Conservation (phyloP, 2,329 filamentous ascomycete genomes). For the Cercospora sesami region DNA sequence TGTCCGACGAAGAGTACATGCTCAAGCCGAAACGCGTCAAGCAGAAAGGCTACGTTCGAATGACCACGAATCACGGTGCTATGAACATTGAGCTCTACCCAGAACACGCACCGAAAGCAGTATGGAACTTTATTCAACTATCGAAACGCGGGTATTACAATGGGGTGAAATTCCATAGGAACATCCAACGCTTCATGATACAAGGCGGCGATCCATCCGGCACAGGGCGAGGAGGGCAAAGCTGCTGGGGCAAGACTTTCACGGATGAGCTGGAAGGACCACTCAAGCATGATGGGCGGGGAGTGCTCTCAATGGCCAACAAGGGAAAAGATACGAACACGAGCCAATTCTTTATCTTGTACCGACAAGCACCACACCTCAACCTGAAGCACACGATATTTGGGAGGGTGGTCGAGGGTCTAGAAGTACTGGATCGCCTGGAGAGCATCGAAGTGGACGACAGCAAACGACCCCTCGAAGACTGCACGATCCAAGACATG, state of each 20-base stretch:
- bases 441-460: slow-evolving; percentile 75
- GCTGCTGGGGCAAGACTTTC: slow-evolving; percentile 93
- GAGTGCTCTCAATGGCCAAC: slow-evolving; percentile 91
- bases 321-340: slow-evolving; percentile 98
- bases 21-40: slow-evolving; percentile 86
- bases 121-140: slow-evolving; percentile 94
- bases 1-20: slow-evolving; percentile 96
- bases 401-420: slow-evolving; percentile 75
- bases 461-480: slow-evolving; percentile 71
- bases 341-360: slow-evolving; percentile 91
- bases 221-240: slow-evolving; percentile 84
- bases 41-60: slow-evolving; percentile 84
- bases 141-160: slow-evolving; percentile 89
- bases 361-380: slow-evolving; percentile 79
- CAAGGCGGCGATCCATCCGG: slow-evolving; percentile 94
- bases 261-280: slow-evolving; percentile 91
- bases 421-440: slow-evolving; percentile 67
- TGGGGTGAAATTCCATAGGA: slow-evolving; percentile 82
- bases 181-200: slow-evolving; percentile 92
- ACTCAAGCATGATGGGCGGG: slow-evolving; percentile 75
- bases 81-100: slow-evolving; percentile 87
- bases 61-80: slow-evolving; percentile 81
- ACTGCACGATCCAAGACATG: slow-evolving; percentile 78
- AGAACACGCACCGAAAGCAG: slow-evolving; percentile 85
- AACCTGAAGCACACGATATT: slow-evolving; percentile 98